phyloP scores from a whole-genome alignment of 2,329 filamentous ascomycete genomes.

The Ilyonectria robusta region DNA sequence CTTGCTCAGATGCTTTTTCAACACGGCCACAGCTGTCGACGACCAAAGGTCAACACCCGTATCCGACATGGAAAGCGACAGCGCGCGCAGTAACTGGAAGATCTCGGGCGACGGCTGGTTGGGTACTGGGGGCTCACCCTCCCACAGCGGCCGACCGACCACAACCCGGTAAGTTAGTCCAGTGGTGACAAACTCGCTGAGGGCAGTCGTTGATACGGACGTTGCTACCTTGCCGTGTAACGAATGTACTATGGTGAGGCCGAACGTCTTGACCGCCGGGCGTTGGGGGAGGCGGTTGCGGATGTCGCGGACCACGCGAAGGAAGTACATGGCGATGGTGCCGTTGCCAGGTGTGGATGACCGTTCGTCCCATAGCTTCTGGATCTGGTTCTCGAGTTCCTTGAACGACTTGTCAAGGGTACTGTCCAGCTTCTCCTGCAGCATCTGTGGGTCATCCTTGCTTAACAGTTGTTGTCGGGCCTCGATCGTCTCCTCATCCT shows the following conservation, averaged over 20 bases:
- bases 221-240: constrained; percentile 75
- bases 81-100: constrained; percentile 78
- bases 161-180: constrained; percentile 63
- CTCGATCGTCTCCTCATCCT: constrained; percentile 80
- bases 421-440: constrained; percentile 72
- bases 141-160: constrained; percentile 81
- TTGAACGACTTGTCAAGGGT: constrained; percentile 71
- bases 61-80: constrained; percentile 77
- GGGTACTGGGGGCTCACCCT: constrained; percentile 81
- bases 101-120: constrained; percentile 81
- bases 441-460: constrained; percentile 76
- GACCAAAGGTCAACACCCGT: constrained; percentile 88
- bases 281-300: constrained; percentile 74
- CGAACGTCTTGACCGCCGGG: constrained; percentile 67
- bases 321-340: constrained; percentile 73
- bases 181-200: constrained; percentile 63
- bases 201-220: constrained; percentile 63
- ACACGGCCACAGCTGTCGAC: constrained; percentile 70
- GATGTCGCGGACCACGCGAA: constrained; percentile 83
- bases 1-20: constrained; percentile 72
- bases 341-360: constrained; percentile 64
- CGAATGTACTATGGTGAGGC: constrained; percentile 71
- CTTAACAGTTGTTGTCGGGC: constrained; percentile 77
- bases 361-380: constrained; percentile 63
- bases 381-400: constrained; percentile 70